Conservation (phyloP, 306 rosid genomes). For the Vigna hirtella region DNA sequence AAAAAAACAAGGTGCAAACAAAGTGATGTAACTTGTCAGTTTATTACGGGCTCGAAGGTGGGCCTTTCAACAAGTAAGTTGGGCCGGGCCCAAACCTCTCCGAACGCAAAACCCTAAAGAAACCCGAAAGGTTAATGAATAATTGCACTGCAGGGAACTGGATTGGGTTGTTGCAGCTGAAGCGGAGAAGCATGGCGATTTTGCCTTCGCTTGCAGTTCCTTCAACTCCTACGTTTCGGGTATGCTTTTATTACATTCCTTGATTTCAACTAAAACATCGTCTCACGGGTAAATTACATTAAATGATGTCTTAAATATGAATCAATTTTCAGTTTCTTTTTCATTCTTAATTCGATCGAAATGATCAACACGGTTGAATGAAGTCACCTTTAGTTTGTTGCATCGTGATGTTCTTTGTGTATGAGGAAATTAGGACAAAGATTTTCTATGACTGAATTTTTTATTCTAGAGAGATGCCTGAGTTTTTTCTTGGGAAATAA, state of each 20-base stretch:
- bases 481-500: not conserved
- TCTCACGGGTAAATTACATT: not conserved
- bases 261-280: not conserved
- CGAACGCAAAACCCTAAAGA: slow-evolving; percentile 2
- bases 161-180: not conserved
- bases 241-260: slow-evolving; percentile 2
- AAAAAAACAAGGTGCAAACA: not conserved
- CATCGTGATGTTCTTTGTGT: not conserved
- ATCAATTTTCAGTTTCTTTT: not conserved
- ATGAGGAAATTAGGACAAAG: not conserved
- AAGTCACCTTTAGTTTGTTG: not conserved
- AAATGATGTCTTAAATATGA: slow-evolving; percentile 22
- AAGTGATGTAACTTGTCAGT: not conserved
- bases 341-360: not conserved
- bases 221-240: slow-evolving; percentile 47
- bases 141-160: slow-evolving; percentile 1
- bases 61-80: not conserved
- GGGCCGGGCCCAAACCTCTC: slow-evolving; percentile 19
- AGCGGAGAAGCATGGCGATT: slow-evolving; percentile 42
- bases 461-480: not conserved
- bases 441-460: not conserved
- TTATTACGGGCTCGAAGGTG: not conserved
- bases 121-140: not conserved
- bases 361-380: not conserved
- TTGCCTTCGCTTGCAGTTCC: slow-evolving; percentile 54